phyloP scores from a whole-genome alignment of 768 basidiomycete genomes.

The Exidia glandulosa region DNA sequence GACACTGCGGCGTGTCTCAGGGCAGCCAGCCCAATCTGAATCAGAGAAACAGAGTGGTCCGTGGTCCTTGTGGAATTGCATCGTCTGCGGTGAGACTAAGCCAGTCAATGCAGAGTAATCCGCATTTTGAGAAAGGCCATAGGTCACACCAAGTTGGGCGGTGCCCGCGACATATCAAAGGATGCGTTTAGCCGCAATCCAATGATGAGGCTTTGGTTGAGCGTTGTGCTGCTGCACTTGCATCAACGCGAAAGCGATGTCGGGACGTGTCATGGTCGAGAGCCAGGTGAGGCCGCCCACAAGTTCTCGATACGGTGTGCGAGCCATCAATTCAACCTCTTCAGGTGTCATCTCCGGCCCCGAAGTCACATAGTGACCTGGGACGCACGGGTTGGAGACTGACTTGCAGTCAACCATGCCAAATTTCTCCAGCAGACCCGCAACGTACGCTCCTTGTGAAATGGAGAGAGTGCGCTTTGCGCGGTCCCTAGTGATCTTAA shows the following conservation, averaged over 20 bases:
- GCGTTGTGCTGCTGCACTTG: not conserved
- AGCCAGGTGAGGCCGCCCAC: not conserved
- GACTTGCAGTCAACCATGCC: not conserved
- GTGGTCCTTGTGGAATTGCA: not conserved
- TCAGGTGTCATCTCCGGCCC: not conserved
- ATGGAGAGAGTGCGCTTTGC: too few species aligned
- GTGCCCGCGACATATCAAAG: not conserved
- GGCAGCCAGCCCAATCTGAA: conserved; percentile 20
- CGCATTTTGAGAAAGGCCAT: not conserved
- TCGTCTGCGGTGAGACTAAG: not conserved
- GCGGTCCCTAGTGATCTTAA: too few species aligned
- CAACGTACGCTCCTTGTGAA: not conserved
- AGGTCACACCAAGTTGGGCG: not conserved
- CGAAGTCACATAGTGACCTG: not conserved
- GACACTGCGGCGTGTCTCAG: conserved; percentile 19
- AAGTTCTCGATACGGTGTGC: not conserved
- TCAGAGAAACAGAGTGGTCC: conserved; percentile 8
- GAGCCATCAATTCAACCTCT: not conserved
- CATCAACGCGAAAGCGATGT: not conserved
- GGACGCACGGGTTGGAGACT: not conserved
- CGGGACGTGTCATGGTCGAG: not conserved
- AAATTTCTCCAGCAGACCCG: not conserved
- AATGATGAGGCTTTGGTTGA: not conserved
- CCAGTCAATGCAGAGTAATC: not conserved
- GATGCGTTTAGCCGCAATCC: not conserved